phyloP scores from a whole-genome alignment of 2,329 filamentous ascomycete genomes.

The Arthrobotrys pseudoclavata region DNA sequence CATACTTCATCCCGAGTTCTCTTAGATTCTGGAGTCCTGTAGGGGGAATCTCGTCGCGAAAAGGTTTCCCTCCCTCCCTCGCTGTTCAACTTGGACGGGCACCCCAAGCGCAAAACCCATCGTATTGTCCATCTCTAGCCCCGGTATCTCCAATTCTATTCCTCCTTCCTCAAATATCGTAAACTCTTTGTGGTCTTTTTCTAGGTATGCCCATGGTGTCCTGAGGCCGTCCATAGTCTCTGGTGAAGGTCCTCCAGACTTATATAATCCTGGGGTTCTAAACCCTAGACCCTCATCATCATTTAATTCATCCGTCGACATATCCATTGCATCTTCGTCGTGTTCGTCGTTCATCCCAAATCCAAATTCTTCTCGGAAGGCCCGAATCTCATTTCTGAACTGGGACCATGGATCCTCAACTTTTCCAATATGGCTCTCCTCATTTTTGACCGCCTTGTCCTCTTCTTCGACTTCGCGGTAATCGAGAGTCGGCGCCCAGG shows the following conservation, averaged over 20 bases:
- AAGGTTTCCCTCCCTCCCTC: background rate
- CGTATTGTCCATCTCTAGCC: background rate
- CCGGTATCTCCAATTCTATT: background rate
- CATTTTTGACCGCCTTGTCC: background rate
- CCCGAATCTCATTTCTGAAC: background rate
- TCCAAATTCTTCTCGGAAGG: conserved; percentile 1
- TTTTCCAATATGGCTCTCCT: background rate
- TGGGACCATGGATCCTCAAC: background rate
- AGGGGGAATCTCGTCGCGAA: background rate
- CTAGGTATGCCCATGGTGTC: background rate
- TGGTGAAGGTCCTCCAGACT: background rate
- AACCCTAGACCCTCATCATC: background rate
- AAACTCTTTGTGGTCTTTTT: background rate
- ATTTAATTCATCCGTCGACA: background rate
- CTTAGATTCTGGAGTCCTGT: background rate
- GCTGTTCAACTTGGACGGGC: background rate
- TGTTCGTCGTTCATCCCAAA: background rate
- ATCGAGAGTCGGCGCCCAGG: background rate
- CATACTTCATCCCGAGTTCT: background rate
- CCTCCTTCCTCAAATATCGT: background rate
- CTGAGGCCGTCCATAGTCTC: background rate
- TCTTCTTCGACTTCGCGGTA: background rate
- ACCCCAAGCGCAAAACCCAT: background rate
- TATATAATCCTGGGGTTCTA: background rate
- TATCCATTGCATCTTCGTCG: background rate